phyloP scores from a whole-genome alignment of 805 yeast species.

The Lipomyces sp. region DNA sequence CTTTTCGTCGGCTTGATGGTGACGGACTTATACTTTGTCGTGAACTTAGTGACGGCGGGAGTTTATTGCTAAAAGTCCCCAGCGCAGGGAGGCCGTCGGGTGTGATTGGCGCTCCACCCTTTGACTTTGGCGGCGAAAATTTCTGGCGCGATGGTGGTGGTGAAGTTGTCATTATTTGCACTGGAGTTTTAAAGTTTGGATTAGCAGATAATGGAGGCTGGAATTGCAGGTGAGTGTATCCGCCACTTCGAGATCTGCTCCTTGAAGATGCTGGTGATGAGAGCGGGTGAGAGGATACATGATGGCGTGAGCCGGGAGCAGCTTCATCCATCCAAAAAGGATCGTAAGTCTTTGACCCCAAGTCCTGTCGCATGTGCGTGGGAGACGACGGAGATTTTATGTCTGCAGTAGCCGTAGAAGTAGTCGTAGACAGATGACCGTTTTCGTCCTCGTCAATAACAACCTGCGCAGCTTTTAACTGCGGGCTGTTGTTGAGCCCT shows the following conservation, averaged over 20 bases:
- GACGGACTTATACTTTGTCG: conserved; percentile 25
- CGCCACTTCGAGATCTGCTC: background rate
- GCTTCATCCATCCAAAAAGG: conserved; percentile 16
- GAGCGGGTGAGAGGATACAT: background rate
- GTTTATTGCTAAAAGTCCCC: conserved; percentile 34
- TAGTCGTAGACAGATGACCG: conserved; percentile 18
- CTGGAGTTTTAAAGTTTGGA: conserved; percentile 8
- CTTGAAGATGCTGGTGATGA: background rate
- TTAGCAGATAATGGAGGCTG: conserved; percentile 15
- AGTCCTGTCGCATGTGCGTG: background rate
- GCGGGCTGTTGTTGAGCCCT: background rate
- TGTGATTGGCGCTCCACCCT: conserved; percentile 21
- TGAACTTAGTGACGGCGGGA: conserved; percentile 27
- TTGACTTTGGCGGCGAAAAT: conserved; percentile 12
- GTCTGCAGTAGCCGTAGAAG: conserved; percentile 1
- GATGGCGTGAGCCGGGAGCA: conserved; percentile 1
- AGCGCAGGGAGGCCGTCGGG: conserved; percentile 32
- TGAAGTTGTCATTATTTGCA: background rate
- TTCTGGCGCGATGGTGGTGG: conserved; percentile 18
- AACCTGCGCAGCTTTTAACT: conserved; percentile 10
- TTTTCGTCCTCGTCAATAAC: conserved; percentile 17
- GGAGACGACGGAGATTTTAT: background rate
- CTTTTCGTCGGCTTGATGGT: conserved; percentile 11
- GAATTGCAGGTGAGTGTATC: conserved; percentile 14
- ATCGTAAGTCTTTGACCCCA: conserved; percentile 17